Evolutionary conservation across 371 early-diverging fungal species (phyloP).

Genomic region (Synchytrium microbalum): DNA sequence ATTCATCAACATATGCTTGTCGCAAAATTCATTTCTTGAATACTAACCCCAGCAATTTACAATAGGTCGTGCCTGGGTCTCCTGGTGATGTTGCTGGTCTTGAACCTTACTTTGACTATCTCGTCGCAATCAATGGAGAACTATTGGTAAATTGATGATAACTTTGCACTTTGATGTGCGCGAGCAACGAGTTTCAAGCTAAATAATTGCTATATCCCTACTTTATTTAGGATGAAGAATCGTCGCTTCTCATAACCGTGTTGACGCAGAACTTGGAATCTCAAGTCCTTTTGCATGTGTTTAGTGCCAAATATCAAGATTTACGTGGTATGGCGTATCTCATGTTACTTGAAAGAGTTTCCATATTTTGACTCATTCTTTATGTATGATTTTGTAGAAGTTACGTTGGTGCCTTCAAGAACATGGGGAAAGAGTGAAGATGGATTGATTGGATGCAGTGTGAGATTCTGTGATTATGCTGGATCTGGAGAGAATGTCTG

Average conservation of each 20-base stretch:
- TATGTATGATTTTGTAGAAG: not conserved
- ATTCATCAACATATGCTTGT: too few species aligned
- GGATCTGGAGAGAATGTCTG: slow-evolving; percentile 59
- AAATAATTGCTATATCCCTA: too few species aligned
- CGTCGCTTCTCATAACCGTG: slow-evolving; percentile 37
- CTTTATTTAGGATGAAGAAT: slow-evolving; percentile 54
- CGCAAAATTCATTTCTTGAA: too few species aligned
- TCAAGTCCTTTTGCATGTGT: slow-evolving; percentile 51
- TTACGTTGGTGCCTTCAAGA: slow-evolving; percentile 1
- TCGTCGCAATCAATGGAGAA: slow-evolving; percentile 56
- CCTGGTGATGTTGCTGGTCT: slow-evolving; percentile 64
- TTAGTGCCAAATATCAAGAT: slow-evolving; percentile 58
- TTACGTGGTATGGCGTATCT: slow-evolving; percentile 41
- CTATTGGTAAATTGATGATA: too few species aligned
- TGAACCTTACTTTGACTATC: slow-evolving; percentile 69
- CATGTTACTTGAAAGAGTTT: not conserved
- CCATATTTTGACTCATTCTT: not conserved
- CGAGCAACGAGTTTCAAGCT: too few species aligned
- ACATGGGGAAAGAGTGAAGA: too few species aligned
- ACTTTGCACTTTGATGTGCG: too few species aligned
- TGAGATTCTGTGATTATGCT: slow-evolving; percentile 65
- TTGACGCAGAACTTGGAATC: slow-evolving; percentile 45
- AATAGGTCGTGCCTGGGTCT: slow-evolving; percentile 61
- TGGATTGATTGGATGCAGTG: slow-evolving; percentile 59
- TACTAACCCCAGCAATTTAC: too few species aligned